Conservation (phyloP, 2,329 filamentous ascomycete genomes). For the Magnaporthiopsis incrustans region DNA sequence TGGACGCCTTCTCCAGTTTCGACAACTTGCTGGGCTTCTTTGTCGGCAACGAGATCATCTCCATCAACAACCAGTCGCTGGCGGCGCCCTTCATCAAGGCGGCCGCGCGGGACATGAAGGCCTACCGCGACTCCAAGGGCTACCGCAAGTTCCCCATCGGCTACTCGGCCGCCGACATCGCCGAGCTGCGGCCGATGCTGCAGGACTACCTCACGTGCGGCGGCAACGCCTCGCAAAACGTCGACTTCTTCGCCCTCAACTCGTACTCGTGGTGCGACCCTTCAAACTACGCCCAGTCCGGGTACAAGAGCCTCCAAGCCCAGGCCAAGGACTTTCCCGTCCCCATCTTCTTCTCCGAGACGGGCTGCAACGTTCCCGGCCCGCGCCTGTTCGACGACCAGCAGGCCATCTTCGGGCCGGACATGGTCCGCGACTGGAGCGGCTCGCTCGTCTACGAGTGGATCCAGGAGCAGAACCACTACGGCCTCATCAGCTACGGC, state of each 20-base stretch:
- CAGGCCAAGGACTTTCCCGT: slow-evolving; percentile 65
- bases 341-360: slow-evolving; percentile 88
- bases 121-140: slow-evolving; percentile 64
- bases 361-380: slow-evolving; percentile 63
- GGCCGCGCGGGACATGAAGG: slow-evolving; percentile 73
- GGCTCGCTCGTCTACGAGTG: slow-evolving; percentile 85
- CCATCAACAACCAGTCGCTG: slow-evolving; percentile 45
- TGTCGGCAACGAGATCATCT: slow-evolving; percentile 82
- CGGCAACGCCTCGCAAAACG: slow-evolving; percentile 54
- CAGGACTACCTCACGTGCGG: slow-evolving; percentile 74
- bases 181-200: slow-evolving; percentile 53
- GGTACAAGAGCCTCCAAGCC: slow-evolving; percentile 60
- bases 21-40: slow-evolving; percentile 80
- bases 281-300: slow-evolving; percentile 50
- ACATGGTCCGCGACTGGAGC: slow-evolving; percentile 65
- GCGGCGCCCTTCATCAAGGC: slow-evolving; percentile 80
- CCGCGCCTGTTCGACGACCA: slow-evolving; percentile 65
- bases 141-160: slow-evolving; percentile 79
- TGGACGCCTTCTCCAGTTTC: slow-evolving; percentile 70
- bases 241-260: slow-evolving; percentile 83
- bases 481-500: slow-evolving; percentile 74
- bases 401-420: slow-evolving; percentile 62
- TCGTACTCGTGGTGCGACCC: slow-evolving; percentile 74
- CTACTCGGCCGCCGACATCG: slow-evolving; percentile 82
- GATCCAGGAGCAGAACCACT: slow-evolving; percentile 78